Base-by-base conservation (phyloP, 345 rosid genomes). In the Sisymbrium altissimum region DNA sequence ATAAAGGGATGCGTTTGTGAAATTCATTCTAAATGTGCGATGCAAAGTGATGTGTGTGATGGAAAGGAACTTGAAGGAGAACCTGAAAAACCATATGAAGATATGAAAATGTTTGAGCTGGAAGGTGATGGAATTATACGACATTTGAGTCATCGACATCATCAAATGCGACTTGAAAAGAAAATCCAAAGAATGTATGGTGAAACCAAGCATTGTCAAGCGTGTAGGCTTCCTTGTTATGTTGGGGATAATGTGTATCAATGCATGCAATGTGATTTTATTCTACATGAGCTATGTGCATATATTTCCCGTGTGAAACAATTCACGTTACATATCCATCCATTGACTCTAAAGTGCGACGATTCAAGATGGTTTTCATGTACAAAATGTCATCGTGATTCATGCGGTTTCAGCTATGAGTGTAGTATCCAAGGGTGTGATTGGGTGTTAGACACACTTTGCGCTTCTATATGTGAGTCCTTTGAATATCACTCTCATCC, bases 1-100 rank as follows among this genome's bases (percentile, higher is more conserved):
- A 86, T 87, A 80, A 66, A 54, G 23, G 62, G 41, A 32, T 56
- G 62, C 1, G 13, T 8, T 56, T 56, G 33, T 15, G 62, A 13
- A 1, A 4, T 33, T 1, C 62, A 56, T 17, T 33, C 25, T 9
- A 63, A 8, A 41, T 63, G 68, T 15, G 68, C 27, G 9, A 38
- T 38, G 39, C 25, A 8, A 44, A 17, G 10, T 17, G 55, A 45
- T 46, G 18, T 33, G 0, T 33, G 53, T 17, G 68, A 43, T 17
- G 53, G 40, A 6, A 43, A 30, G 6, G 61, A 38, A 65, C 45
- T 33, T 13, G 70, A 66, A 14, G 33, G 32, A 12, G 33, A 46
- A n/a, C 32, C 14, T 33, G 70, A 66, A 49, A 33, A 49, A 66
- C 2, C 25, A 23, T 1, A 1, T 23, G 25, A 0, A 2, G 19